These are phyloP conservation scores for Cucurbita maxima DNA, from an alignment of 306 rosid genomes.

Conservation along the genomic window DNA sequence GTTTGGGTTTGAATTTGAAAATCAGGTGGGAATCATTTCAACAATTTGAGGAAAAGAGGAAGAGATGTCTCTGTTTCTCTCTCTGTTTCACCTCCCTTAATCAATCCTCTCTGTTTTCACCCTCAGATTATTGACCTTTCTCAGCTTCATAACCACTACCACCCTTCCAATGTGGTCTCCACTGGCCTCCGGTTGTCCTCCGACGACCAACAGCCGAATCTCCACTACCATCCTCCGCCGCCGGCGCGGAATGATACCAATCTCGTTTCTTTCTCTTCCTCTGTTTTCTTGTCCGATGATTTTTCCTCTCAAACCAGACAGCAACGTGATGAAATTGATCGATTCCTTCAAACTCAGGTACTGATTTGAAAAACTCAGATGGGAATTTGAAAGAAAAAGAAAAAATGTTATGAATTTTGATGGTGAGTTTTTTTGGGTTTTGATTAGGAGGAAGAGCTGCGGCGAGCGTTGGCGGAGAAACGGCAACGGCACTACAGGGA, in stretches of 20 bases:
- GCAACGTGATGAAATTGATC: slow-evolving; percentile 59
- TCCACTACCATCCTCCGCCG: slow-evolving; percentile 16
- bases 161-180: slow-evolving; percentile 62
- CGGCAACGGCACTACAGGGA: slow-evolving; percentile 49
- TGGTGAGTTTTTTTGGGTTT: background rate
- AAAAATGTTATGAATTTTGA: background rate
- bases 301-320: slow-evolving; percentile 54
- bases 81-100: slow-evolving; percentile 5
- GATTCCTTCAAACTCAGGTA: slow-evolving; percentile 71
- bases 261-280: slow-evolving; percentile 15
- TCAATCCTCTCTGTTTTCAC: slow-evolving; percentile 40
- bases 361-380: background rate
- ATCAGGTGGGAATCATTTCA: background rate
- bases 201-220: slow-evolving; percentile 29
- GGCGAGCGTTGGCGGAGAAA: slow-evolving; percentile 52
- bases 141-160: slow-evolving; percentile 49
- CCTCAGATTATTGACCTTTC: slow-evolving; percentile 67
- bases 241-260: background rate
- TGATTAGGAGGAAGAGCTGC: slow-evolving; percentile 51
- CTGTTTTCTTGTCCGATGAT: slow-evolving; percentile 36
- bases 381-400: background rate
- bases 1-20: background rate
- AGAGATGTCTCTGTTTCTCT: slow-evolving; percentile 34
- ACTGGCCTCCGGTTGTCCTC: slow-evolving; percentile 76
- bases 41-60: slow-evolving; percentile 51